phyloP scores from a whole-genome alignment of 495 filamentous ascomycete species.

The Xylaria scruposa region DNA sequence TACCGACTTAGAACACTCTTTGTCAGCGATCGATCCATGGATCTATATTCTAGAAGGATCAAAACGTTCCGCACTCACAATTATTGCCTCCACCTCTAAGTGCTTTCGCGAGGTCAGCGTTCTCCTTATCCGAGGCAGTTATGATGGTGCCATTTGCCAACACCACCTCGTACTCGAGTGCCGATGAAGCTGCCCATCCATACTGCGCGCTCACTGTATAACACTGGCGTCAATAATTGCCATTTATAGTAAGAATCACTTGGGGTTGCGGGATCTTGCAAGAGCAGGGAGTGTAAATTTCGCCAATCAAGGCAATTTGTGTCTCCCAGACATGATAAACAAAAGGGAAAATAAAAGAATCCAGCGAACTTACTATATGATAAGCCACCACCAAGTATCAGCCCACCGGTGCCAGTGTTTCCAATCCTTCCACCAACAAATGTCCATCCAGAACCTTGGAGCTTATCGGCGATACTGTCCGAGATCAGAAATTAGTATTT shows the following conservation, averaged over 20 bases:
- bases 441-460: conserved; percentile 54
- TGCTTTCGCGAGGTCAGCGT: conserved; percentile 51
- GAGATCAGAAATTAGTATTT: neutral
- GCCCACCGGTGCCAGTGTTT: conserved; percentile 53
- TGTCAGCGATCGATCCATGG: neutral
- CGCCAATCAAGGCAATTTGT: no score
- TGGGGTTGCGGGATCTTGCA: no score
- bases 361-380: conserved; percentile 38
- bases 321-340: no score
- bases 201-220: conserved; percentile 56
- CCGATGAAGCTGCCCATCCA: conserved; percentile 62
- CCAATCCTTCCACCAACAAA: conserved; percentile 60
- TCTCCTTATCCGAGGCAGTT: conserved; percentile 51
- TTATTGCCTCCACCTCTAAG: conserved; percentile 59
- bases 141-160: conserved; percentile 62
- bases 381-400: conserved; percentile 52
- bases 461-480: conserved; percentile 47
- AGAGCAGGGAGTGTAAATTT: no score
- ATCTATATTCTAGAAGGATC: neutral
- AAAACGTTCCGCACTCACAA: conserved; percentile 29
- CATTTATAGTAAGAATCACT: no score
- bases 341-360: no score
- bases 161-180: conserved; percentile 63
- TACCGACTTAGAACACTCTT: conserved; percentile 39
- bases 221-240: no score